Evolutionary conservation across 2,329 filamentous ascomycete genomes (phyloP).

Genomic region (Diplodia scrobiculata): DNA sequence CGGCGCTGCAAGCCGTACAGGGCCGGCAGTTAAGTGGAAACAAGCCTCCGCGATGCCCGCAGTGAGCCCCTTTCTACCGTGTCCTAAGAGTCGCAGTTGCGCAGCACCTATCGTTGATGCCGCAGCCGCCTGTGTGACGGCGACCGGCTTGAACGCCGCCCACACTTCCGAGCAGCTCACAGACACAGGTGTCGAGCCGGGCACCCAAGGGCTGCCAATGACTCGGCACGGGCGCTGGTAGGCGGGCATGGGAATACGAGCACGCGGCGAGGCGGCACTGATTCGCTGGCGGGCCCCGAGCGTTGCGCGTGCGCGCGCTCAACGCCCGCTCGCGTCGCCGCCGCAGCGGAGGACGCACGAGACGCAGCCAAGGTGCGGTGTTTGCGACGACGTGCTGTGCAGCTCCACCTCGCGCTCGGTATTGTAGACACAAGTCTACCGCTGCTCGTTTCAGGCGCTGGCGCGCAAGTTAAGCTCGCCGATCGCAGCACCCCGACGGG

Average conservation of each 20-base stretch:
- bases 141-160: slow-evolving; percentile 18
- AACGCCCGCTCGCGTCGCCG: slow-evolving; percentile 20
- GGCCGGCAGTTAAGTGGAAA: slow-evolving; percentile 4
- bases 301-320: slow-evolving; percentile 8
- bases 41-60: slow-evolving; percentile 2
- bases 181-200: slow-evolving; percentile 2
- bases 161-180: slow-evolving; percentile 6
- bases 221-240: slow-evolving; percentile 1
- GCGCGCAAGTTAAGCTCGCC: slow-evolving; percentile 17
- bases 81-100: background rate
- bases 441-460: slow-evolving; percentile 18
- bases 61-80: slow-evolving; percentile 1
- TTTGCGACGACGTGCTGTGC: slow-evolving; percentile 23
- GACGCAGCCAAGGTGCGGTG: slow-evolving; percentile 22
- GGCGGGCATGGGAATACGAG: slow-evolving; percentile 20
- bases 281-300: slow-evolving; percentile 18
- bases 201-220: slow-evolving; percentile 7
- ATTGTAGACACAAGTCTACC: slow-evolving; percentile 4
- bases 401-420: slow-evolving; percentile 6
- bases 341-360: slow-evolving; percentile 21
- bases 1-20: slow-evolving; percentile 16
- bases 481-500: slow-evolving; percentile 13
- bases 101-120: slow-evolving; percentile 1
- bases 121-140: slow-evolving; percentile 10
- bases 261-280: slow-evolving; percentile 2